phyloP scores from a whole-genome alignment of 2,329 filamentous ascomycete genomes.

The Scleromitrula shiraiana region DNA sequence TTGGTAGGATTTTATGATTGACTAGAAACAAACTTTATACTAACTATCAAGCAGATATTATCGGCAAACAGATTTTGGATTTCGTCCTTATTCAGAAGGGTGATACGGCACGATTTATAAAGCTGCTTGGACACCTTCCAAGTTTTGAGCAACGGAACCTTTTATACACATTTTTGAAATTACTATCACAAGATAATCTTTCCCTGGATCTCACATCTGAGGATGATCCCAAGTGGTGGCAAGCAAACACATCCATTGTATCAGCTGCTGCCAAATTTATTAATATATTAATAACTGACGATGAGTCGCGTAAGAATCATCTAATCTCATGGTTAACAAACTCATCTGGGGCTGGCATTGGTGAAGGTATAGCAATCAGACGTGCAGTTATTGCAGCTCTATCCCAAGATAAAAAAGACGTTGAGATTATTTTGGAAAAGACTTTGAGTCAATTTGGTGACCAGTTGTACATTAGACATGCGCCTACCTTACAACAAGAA shows the following conservation, averaged over 20 bases:
- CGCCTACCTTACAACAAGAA: constrained; percentile 81
- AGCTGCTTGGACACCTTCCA: constrained; percentile 21
- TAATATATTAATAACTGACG: constrained; percentile 38
- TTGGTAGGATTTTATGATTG: constrained; percentile 17
- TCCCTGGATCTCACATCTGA: constrained; percentile 18
- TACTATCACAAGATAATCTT: constrained; percentile 23
- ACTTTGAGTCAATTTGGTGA: constrained; percentile 72
- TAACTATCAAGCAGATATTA: constrained; percentile 19
- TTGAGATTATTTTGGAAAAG: constrained; percentile 56
- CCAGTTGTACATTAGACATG: constrained; percentile 77
- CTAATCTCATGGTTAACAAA: constrained; percentile 58
- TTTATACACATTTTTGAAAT: constrained; percentile 21
- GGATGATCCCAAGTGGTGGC: constrained; percentile 27
- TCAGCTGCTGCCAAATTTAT: constrained; percentile 53
- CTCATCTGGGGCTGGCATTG: constrained; percentile 56
- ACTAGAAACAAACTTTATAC: neutral
- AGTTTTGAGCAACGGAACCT: constrained; percentile 27
- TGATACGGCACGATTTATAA: constrained; percentile 16
- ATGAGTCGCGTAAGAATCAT: constrained; percentile 42
- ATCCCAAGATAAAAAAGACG: constrained; percentile 40
- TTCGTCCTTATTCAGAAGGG: constrained; percentile 19
- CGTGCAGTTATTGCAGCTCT: constrained; percentile 56
- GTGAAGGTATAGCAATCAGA: constrained; percentile 56
- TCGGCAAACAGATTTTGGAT: constrained; percentile 22
- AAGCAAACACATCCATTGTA: constrained; percentile 32